These are phyloP conservation scores for Parafenestella ontariensis DNA, from an alignment of 2,329 filamentous ascomycete genomes.

Conservation along the genomic window DNA sequence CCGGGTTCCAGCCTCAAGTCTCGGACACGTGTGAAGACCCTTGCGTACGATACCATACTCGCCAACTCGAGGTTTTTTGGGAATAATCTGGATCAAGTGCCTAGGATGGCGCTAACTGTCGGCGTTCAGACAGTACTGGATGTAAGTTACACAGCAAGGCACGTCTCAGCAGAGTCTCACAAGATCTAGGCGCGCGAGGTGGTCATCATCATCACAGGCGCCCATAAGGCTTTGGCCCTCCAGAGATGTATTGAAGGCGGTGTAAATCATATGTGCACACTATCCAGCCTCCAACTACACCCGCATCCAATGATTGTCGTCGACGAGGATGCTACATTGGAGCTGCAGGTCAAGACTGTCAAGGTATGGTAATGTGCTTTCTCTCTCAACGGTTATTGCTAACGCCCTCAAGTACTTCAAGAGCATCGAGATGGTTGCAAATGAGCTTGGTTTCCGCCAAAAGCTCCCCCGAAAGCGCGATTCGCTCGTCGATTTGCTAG, in stretches of 20 bases:
- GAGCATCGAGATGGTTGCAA: slow-evolving; percentile 57
- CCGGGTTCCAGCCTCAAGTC: slow-evolving; percentile 80
- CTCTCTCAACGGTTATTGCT: slow-evolving; percentile 2
- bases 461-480: slow-evolving; percentile 50
- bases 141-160: slow-evolving; percentile 39
- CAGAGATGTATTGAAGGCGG: slow-evolving; percentile 82
- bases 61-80: slow-evolving; percentile 86
- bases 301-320: slow-evolving; percentile 82
- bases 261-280: slow-evolving; percentile 90
- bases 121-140: slow-evolving; percentile 85
- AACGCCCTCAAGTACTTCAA: slow-evolving; percentile 53
- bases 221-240: slow-evolving; percentile 80
- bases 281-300: slow-evolving; percentile 81
- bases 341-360: slow-evolving; percentile 56
- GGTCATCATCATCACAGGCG: slow-evolving; percentile 80
- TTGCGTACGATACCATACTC: slow-evolving; percentile 85
- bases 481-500: slow-evolving; percentile 38
- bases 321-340: slow-evolving; percentile 71
- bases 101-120: slow-evolving; percentile 82
- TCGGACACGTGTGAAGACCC: slow-evolving; percentile 82
- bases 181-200: slow-evolving; percentile 70
- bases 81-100: slow-evolving; percentile 75
- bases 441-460: slow-evolving; percentile 55
- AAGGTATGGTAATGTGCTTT: slow-evolving; percentile 31
- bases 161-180: slow-evolving; percentile 22